Evolutionary conservation across 495 filamentous ascomycete genomes (phyloP), one percentile per base, ranked within the genome.

Genomic region (Podospora conica): DNA sequence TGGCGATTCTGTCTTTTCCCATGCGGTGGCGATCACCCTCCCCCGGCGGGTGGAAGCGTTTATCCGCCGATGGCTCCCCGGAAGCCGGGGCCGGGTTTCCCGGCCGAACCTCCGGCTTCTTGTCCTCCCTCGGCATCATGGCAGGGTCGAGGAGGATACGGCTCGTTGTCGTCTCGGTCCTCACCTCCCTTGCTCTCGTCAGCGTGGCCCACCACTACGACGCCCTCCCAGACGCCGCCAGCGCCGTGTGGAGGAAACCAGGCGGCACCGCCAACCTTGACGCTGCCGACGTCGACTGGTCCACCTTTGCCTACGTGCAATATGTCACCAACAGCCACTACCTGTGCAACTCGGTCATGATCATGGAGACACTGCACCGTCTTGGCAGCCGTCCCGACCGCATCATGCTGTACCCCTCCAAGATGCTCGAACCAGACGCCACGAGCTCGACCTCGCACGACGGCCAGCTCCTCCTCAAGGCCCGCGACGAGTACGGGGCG

Each of bases 291-390:
- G 18, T 48, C 40, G 6, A 89, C 64, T 90, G 87, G 86, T 83
- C 84, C 21, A 80, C 78, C 29, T 89, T 81, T 67, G 90, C 90
- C 27, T 92, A 92, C 69, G 83, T 82, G 10, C 86, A 87, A 73
- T 93, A 92, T 77, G 90, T 88, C 21, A 90, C 89, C 15, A 83
- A 83, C 53, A 81, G 80, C 62, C 79, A 84, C 3, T 89, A 91
- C 73, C 82, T 93, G 3, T 93, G 90, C 77, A 92, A 91, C 71
- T 85, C 86, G 2, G 73, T 93, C 61, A 90, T 93, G 89, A 79
- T 92, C 7, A 87, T 93, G 66, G 88, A 89, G 69, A 78, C 82
- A 20, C 67, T 92, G 58, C 70, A 86, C 24, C 79, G 83, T 27
- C 75, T 88, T 0, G 86, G 83, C 12, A 88, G 84, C 68, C 83